Base-by-base conservation (phyloP, 441 rosid genomes). In the Aleurites moluccanus region DNA sequence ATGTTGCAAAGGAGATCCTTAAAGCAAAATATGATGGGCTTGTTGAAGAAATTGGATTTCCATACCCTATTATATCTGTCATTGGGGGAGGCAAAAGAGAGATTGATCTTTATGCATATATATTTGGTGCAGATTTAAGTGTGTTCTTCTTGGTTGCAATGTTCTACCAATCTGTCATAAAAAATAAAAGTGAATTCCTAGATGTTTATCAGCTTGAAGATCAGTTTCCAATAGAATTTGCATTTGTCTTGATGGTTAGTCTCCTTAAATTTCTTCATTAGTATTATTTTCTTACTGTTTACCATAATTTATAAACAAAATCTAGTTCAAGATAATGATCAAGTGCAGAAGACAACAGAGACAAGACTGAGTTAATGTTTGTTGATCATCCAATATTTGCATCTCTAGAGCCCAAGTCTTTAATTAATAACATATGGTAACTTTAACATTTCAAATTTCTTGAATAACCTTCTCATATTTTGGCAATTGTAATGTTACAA, bases 161-260 rank as follows among this genome's bases (percentile, higher is more conserved):
- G 56, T 96, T 96, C 85, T 94, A 94, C 86, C 92, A 87, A 68
- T 92, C 97, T 55, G 89, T 96, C 76, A 93, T 96, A 67, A 94
- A 93, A 81, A 92, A 91, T 78, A 91, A 91, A 70, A 89, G 91
- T 69, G 99, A 96, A 79, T 88, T 96, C 78, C 97, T 96, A 57
- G 97, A 94, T 83, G 98, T 96, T 64, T 90, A 88, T 89, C 98
- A 92, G 90, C 98, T 93, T 70, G 98, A 93, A 82, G 98, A 96
- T 81, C 99, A 96, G 83, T 93, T 96, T 83, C 98, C 98, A 11
- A 90, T 85, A 83, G 98, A 96, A 80, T 96, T 83, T 69, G 99
- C 92, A 69, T 87, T 91, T 71, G 90, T 92, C 79, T 85, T 96
- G 75, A 93, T 96, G 97, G 99, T 93, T 81, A 85, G 75, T 67